These are phyloP conservation scores for Vaccinium vitisidaea DNA, from an alignment of 148 eudicot species.

Conservation along the genomic window DNA sequence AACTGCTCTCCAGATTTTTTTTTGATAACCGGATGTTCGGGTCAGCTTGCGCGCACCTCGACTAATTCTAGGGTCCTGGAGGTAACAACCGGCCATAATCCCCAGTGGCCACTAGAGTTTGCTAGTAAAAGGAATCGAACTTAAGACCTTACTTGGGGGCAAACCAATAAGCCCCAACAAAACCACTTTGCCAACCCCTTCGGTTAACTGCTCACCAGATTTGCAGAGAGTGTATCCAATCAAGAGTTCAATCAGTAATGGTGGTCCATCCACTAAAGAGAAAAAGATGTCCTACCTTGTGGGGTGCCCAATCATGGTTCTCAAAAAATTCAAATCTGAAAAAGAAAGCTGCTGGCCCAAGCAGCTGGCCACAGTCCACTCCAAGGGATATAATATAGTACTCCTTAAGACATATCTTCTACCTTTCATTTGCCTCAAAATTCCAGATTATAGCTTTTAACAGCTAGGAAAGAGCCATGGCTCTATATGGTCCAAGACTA, in stretches of 20 bases:
- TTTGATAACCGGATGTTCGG: too few species aligned
- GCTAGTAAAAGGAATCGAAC: too few species aligned
- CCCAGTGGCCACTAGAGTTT: too few species aligned
- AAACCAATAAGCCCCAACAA: too few species aligned
- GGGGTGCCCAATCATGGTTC: background rate
- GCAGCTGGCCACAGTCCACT: background rate
- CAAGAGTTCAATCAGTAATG: conserved; percentile 5
- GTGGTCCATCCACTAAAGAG: conserved; percentile 18
- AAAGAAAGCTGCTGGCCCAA: background rate
- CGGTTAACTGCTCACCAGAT: background rate
- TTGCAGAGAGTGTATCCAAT: background rate
- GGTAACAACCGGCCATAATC: too few species aligned
- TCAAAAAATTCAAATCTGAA: conserved; percentile 12
- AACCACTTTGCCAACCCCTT: too few species aligned
- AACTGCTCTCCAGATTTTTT: too few species aligned
- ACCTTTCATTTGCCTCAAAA: background rate
- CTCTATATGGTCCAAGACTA: conserved; percentile 29
- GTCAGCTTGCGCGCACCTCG: too few species aligned
- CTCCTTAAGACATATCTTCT: background rate
- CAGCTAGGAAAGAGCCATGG: conserved; percentile 22
- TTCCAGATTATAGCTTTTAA: conserved; percentile 47
- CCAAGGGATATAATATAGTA: background rate
- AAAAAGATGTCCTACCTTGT: too few species aligned
- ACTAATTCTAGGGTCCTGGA: too few species aligned
- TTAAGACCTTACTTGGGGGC: too few species aligned